Evolutionary conservation across 2,329 filamentous ascomycete species (phyloP).

Genomic region (Byssoonygena ceratinophila): DNA sequence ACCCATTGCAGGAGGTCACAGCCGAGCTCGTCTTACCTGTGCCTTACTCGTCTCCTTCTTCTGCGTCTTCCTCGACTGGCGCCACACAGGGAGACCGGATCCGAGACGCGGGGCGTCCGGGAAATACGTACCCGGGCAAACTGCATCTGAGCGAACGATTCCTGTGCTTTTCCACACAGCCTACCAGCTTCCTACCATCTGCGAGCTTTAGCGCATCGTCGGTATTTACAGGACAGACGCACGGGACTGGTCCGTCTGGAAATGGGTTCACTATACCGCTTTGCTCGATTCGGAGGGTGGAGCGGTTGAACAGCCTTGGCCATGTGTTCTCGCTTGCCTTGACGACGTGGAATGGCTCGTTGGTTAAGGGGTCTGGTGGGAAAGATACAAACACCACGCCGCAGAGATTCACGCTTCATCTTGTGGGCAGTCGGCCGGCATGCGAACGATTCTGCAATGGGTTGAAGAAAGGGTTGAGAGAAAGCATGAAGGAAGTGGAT

Average conservation of each 20-base stretch:
- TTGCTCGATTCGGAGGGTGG: conserved; percentile 81
- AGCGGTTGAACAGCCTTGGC: conserved; percentile 83
- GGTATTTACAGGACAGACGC: conserved; percentile 81
- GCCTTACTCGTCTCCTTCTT: conserved; percentile 44
- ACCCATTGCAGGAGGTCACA: conserved; percentile 88
- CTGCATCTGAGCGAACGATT: conserved; percentile 89
- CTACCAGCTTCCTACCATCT: conserved; percentile 71
- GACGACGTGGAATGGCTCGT: conserved; percentile 75
- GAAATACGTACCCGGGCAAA: conserved; percentile 84
- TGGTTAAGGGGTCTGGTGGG: conserved; percentile 43
- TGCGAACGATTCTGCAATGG: conserved; percentile 96
- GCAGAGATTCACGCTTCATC: conserved; percentile 82
- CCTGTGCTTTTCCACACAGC: conserved; percentile 91
- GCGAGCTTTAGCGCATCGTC: conserved; percentile 71
- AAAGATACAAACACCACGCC: conserved; percentile 44
- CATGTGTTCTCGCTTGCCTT: conserved; percentile 88
- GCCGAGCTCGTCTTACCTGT: conserved; percentile 84
- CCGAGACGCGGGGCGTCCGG: conserved; percentile 49
- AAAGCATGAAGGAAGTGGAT: conserved; percentile 77
- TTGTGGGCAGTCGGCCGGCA: conserved; percentile 75
- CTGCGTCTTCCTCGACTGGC: conserved; percentile 6
- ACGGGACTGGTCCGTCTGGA: conserved; percentile 81
- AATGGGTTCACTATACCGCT: conserved; percentile 94
- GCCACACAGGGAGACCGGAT: conserved; percentile 50
- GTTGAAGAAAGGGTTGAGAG: conserved; percentile 77